Base-by-base conservation (phyloP, 1,139 yeast genomes). In the Candida sanyaensis region DNA sequence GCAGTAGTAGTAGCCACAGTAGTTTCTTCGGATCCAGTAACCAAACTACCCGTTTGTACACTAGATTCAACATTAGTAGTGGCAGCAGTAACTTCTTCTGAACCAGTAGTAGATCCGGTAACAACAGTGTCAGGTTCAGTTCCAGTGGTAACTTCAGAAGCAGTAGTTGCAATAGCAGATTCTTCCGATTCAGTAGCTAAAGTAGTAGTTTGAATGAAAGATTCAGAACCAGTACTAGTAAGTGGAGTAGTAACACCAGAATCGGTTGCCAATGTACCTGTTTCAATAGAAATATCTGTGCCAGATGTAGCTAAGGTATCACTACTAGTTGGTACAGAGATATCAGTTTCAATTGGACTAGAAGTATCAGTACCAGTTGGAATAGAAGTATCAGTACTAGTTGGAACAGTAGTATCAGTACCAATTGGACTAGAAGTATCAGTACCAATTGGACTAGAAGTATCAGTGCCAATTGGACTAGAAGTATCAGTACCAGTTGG, bases 71-170 rank as follows among this genome's bases (percentile, higher is more conserved):
- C 8, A 13, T 13, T 32, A 37, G 40, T 32, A 29, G 36, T 21
- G 1, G 28, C 42, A 17, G 21, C 21, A 17, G 21, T 17, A 17
- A 17, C 21, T 17, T 17, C 21, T 17, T 17, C 21, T 17, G 28
- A 26, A 31, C 43, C 23, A 28, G 31, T 50, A 11, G 44, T 26
- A 29, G 47, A 13, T 6, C 12, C 41, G 31, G 46, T 27, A 44
- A 45, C 37, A 30, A 45, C 23, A 37, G 46, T 27, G 11, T 12
- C 44, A 11, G 48, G 6, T 37, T 32, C 30, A 29, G 34, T 21
- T 11, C 30, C 37, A 40, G 34, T 30, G 24, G 46, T 30, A n/a
- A 12, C 40, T 21, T 23, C 28, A 30, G 47, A 9, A 17, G 23
- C 39, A 11, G 42, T 33, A 36, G 17, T 26, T 9, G 44, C 13